Conservation (phyloP, 176 grass and related monocot genomes). For the Oryza meridionalis region DNA sequence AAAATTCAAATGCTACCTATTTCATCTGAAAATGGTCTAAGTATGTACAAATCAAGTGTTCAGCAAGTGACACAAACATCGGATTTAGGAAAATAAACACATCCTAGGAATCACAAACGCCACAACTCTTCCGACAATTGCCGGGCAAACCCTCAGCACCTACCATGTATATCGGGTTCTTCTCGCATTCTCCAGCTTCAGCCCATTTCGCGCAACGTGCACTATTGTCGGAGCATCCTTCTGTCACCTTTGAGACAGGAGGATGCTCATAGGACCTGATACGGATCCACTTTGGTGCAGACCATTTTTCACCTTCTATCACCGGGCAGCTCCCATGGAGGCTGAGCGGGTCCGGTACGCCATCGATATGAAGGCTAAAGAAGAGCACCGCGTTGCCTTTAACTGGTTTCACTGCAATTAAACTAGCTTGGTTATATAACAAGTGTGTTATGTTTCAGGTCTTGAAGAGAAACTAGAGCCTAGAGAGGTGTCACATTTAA, state of each 20-base stretch:
- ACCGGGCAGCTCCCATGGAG: constrained; percentile 69
- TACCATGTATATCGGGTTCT: constrained; percentile 51
- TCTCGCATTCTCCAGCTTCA: constrained; percentile 19
- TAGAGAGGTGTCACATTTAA: neutral
- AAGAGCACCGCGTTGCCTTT: constrained; percentile 69
- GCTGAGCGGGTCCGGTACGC: constrained; percentile 44
- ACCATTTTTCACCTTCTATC: constrained; percentile 71
- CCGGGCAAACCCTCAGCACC: constrained; percentile 35
- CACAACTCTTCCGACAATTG: constrained; percentile 51
- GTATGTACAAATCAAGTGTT: constrained; percentile 16
- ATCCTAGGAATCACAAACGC: constrained; percentile 26
- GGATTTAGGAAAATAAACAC: neutral
- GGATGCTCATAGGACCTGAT: constrained; percentile 41
- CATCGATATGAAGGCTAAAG: constrained; percentile 51
- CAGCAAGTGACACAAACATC: neutral
- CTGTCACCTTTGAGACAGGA: neutral
- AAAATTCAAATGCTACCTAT: neutral
- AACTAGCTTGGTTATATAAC: neutral
- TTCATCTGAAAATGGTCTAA: constrained; percentile 4
- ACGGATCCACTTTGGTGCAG: constrained; percentile 64
- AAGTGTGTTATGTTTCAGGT: neutral
- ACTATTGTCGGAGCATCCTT: constrained; percentile 25
- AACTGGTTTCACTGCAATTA: constrained; percentile 58
- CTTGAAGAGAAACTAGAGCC: neutral
- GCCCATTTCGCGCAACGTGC: constrained; percentile 43